A percentile compares a stretch with the other conserved stretches of the same genome.
Conservation (phyloP, 345 rosid genomes). For the Punica granatum region DNA sequence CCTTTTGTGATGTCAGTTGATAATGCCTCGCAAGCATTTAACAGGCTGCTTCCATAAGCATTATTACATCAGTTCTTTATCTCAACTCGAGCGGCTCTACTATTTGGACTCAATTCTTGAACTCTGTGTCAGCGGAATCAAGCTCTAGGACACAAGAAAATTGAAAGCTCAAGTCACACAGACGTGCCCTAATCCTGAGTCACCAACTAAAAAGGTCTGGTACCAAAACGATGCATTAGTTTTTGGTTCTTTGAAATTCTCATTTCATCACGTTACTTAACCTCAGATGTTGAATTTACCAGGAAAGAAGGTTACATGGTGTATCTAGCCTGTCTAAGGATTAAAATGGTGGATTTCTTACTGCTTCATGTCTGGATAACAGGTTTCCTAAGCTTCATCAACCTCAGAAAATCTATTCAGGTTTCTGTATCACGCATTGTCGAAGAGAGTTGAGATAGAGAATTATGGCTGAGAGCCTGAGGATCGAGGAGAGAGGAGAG, state of each 20-base stretch:
- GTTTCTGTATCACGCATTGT: not conserved
- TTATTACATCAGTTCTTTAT: slow-evolving; percentile 88
- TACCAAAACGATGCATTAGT: slow-evolving; percentile 2
- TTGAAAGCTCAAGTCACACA: too few relatives aligned
- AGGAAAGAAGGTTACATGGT: slow-evolving; percentile 72
- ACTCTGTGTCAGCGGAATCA: slow-evolving; percentile 42
- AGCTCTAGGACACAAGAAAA: too few relatives aligned
- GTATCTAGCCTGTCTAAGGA: slow-evolving; percentile 86
- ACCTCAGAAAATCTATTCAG: too few relatives aligned
- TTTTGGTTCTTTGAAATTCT: not conserved
- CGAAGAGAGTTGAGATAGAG: too few relatives aligned
- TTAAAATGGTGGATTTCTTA: slow-evolving; percentile 55
- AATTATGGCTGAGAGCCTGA: too few relatives aligned
- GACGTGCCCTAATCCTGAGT: slow-evolving; percentile 47
- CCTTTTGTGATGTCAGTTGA: too few relatives aligned
- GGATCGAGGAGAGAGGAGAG: too few relatives aligned
- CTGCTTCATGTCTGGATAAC: slow-evolving; percentile 92
- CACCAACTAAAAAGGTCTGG: slow-evolving; percentile 47
- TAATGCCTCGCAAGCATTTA: slow-evolving; percentile 17
- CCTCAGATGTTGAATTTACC: slow-evolving; percentile 9
- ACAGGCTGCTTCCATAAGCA: slow-evolving; percentile 81
- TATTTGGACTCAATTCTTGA: not conserved
- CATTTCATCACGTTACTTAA: not conserved
- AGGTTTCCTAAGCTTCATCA: slow-evolving; percentile 27
- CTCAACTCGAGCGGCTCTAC: slow-evolving; percentile 24